phyloP scores from a whole-genome alignment of 495 filamentous ascomycete species.

The Tuber indicum region DNA sequence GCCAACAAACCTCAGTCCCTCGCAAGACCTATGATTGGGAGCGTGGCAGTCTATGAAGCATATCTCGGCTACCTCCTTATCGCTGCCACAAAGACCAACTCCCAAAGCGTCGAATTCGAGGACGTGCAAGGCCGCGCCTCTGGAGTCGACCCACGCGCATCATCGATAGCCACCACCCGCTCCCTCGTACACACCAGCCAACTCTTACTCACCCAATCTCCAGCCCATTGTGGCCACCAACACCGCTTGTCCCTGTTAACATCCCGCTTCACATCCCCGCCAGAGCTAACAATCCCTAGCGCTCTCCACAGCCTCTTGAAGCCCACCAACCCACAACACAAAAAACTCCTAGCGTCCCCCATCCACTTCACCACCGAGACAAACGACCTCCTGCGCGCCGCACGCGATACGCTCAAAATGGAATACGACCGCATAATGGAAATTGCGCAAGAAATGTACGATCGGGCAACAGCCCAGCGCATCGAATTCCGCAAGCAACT shows the following conservation, averaged over 20 bases:
- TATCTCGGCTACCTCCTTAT: slow-evolving; percentile 40
- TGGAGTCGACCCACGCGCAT: background rate
- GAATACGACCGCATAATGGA: slow-evolving; percentile 38
- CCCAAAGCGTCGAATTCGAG: slow-evolving; percentile 36
- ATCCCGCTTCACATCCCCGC: slow-evolving; percentile 23
- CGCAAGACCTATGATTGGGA: slow-evolving; percentile 27
- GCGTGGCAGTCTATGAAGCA: slow-evolving; percentile 36
- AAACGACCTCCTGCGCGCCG: slow-evolving; percentile 25
- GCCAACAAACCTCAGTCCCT: slow-evolving; percentile 14
- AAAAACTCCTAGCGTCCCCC: slow-evolving; percentile 16
- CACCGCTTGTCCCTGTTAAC: slow-evolving; percentile 16
- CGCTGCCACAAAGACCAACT: slow-evolving; percentile 22
- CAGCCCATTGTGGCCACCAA: background rate
- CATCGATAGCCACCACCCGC: background rate
- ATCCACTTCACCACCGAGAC: slow-evolving; percentile 35
- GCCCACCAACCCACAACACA: slow-evolving; percentile 12
- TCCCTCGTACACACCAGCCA: slow-evolving; percentile 8
- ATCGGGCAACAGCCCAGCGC: slow-evolving; percentile 37
- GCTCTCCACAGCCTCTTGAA: slow-evolving; percentile 15
- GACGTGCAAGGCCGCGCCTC: slow-evolving; percentile 21
- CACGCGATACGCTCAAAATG: slow-evolving; percentile 29
- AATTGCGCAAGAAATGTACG: slow-evolving; percentile 38
- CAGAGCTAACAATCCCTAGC: slow-evolving; percentile 23
- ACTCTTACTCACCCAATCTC: background rate
- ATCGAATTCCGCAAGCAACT: slow-evolving; percentile 39